A percentile compares a stretch with the other conserved stretches of the same genome.
Conservation (phyloP, 495 filamentous ascomycete genomes). For the Lasiosphaeris hirsuta region DNA sequence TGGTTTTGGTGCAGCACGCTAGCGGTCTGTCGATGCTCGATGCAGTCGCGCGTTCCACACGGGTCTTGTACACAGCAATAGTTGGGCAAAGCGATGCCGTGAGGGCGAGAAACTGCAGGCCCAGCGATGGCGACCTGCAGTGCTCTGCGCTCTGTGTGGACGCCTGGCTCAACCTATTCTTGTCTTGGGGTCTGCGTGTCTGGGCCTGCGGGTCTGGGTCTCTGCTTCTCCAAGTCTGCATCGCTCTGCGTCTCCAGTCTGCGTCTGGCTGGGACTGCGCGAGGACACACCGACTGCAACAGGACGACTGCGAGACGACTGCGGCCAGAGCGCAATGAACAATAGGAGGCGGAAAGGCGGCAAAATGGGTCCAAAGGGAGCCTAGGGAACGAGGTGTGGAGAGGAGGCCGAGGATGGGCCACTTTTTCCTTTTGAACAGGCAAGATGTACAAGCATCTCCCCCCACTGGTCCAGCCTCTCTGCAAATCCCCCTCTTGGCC, state of each 20-base stretch:
- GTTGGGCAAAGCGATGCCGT: conserved; percentile 1
- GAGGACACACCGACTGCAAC: conserved; percentile 1
- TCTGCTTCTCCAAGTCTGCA: not conserved
- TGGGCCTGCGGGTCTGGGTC: not conserved
- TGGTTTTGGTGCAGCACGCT: conserved; percentile 10
- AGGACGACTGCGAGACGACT: not conserved
- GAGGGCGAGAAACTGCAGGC: conserved; percentile 4
- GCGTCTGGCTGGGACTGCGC: not conserved
- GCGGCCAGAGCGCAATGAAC: not conserved
- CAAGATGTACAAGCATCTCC: too few species aligned
- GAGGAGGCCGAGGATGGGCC: too few species aligned
- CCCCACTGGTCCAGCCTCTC: too few species aligned
- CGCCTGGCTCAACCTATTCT: too few species aligned
- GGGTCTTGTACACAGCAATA: not conserved
- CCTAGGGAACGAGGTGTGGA: too few species aligned
- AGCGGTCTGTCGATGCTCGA: conserved; percentile 1
- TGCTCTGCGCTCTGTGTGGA: not conserved
- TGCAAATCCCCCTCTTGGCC: too few species aligned
- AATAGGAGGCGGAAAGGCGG: too few species aligned
- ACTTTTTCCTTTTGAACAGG: too few species aligned
- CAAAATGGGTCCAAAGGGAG: too few species aligned
- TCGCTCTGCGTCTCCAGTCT: not conserved
- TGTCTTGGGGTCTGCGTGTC: not conserved
- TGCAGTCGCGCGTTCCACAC: conserved; percentile 2
- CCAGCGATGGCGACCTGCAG: conserved; percentile 4